Base-by-base conservation (phyloP, 371 early-diverging fungal genomes). In the Amoeboaphelidium occidentale region DNA sequence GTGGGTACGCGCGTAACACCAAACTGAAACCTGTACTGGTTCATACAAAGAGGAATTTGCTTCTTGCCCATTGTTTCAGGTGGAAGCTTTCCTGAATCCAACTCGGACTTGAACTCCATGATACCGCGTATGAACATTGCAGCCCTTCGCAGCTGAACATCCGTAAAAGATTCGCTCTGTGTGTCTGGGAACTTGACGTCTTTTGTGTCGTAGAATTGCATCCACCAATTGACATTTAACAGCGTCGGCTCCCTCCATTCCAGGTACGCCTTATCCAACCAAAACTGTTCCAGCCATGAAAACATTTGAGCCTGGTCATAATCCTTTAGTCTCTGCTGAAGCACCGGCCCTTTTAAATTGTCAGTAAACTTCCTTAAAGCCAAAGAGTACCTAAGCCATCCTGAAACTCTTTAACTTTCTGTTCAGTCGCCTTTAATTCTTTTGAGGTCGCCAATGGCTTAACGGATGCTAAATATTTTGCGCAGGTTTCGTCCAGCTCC, bases 201-300 rank as follows among this genome's bases (percentile, higher is more conserved):
- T 69, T 61, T 0, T 66, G 69, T 83, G 51, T 81, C 78, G 17
- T 54, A 58, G 51, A 73, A 65, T 27, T 74, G 50, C 27, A 79
- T 65, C 65, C 81, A 88, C 79, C 86, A 89, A 66, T 89, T 91
- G 50, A 79, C 76, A 64, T 90, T 87, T 50, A 88, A 75, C 60
- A 82, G 61, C 32, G 80, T 49, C 12, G 88, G 81, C 23, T 81
- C 88, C 23, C 90, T 73, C 83, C 84, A 88, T 51, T 77, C 76
- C 50, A 82, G 72, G 63, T 92, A 92, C 1, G 87, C 90, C 55
- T 69, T 69, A 49, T 72, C 63, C 41, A 84, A 61, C 93, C 93
- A 92, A 6, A 32, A 32, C 44, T 78, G 73, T 51, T 92, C 89
- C 21, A 92, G 64, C 93, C 93, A 92, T 50, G 79, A 81, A 59